Base-by-base conservation (phyloP, 495 filamentous ascomycete species). In the Daldinia grandis region DNA sequence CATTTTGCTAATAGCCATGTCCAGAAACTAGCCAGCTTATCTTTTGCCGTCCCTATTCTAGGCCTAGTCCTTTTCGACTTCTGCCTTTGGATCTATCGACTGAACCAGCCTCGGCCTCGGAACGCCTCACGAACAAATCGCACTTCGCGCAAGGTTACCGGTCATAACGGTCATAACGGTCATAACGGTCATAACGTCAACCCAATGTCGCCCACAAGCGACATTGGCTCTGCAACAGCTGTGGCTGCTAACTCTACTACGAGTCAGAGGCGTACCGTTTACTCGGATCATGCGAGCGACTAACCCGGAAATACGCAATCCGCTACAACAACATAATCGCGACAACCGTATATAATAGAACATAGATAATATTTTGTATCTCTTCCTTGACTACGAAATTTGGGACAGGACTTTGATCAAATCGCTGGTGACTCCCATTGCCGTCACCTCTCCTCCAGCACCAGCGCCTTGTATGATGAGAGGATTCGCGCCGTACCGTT, bases 401-500 rank as follows among this genome's bases (percentile, higher is more conserved):
- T 82, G 80, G 12, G 79, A 76, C 21, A 98, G 73, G 19, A 96
- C 92, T 84, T 95, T 97, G 72, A 97, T 81, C 74, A 98, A 78
- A 83, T 98, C 96, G 35, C 87, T 88, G 8, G 92, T 91, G 25
- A 98, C 95, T 50, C 95, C 95, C 93, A 97, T 97, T 28, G 95
- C 95, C 35, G 95, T 98, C 37, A 98, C 93, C 28, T 97, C 95
- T 44, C 91, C 93, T 72, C 95, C 95, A 58, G 95, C 95, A 58
- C 94, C 95, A 38, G 93, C 94, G 64, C 95, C 95, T 84, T 97
- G 94, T 54, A 99, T 88, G 76, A 98, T 95, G 60, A 98, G 81
- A 12, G 95, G 92, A 78, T 94, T 96, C 64, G 83, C 83, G 40
- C 93, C 93, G 76, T 99, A 98, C 73, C 95, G 87, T 84, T 94